Percentiles rank a stretch among this genome's conserved stretches.
These are phyloP conservation scores for Venturia pyrina DNA, from an alignment of 2,329 filamentous ascomycete genomes.

Conservation along the genomic window DNA sequence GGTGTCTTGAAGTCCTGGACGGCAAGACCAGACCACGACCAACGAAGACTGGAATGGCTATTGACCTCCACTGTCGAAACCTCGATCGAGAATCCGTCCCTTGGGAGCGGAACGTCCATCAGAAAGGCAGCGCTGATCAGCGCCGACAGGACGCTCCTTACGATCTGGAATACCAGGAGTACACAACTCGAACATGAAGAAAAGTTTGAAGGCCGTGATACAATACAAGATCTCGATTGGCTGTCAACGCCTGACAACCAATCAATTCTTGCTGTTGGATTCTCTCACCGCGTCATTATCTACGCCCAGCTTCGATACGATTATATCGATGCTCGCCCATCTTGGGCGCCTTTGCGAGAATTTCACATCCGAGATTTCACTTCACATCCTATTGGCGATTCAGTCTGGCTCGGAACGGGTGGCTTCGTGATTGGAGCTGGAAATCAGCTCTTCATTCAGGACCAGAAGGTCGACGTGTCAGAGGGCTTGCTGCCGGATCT, in stretches of 20 bases:
- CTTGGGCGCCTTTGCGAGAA: slow-evolving; percentile 77
- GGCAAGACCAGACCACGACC: slow-evolving; percentile 55
- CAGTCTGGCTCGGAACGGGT: slow-evolving; percentile 79
- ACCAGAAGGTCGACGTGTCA: slow-evolving; percentile 59
- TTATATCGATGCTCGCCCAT: slow-evolving; percentile 79
- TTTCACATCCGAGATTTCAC: slow-evolving; percentile 73
- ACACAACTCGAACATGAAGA: slow-evolving; percentile 74
- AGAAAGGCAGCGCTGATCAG: slow-evolving; percentile 82
- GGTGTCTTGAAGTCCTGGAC: slow-evolving; percentile 80
- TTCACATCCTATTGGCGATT: slow-evolving; percentile 85
- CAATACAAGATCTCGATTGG: slow-evolving; percentile 84
- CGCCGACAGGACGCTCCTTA: slow-evolving; percentile 59
- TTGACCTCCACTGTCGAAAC: slow-evolving; percentile 75
- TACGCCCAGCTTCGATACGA: slow-evolving; percentile 85
- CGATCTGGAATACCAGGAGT: slow-evolving; percentile 83
- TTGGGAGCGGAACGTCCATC: slow-evolving; percentile 77
- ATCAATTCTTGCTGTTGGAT: slow-evolving; percentile 84
- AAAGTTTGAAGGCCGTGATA: slow-evolving; percentile 60
- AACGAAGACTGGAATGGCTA: slow-evolving; percentile 65
- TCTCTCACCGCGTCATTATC: slow-evolving; percentile 73
- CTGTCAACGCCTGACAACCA: slow-evolving; percentile 83
- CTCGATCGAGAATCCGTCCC: slow-evolving; percentile 57
- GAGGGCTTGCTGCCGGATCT: slow-evolving; percentile 50
- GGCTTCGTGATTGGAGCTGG: slow-evolving; percentile 81
- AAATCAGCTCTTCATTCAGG: slow-evolving; percentile 81